Percentiles rank a stretch among this genome's conserved stretches.
Conservation (phyloP, 2,329 filamentous ascomycete genomes). For the Diplocarpon mali region DNA sequence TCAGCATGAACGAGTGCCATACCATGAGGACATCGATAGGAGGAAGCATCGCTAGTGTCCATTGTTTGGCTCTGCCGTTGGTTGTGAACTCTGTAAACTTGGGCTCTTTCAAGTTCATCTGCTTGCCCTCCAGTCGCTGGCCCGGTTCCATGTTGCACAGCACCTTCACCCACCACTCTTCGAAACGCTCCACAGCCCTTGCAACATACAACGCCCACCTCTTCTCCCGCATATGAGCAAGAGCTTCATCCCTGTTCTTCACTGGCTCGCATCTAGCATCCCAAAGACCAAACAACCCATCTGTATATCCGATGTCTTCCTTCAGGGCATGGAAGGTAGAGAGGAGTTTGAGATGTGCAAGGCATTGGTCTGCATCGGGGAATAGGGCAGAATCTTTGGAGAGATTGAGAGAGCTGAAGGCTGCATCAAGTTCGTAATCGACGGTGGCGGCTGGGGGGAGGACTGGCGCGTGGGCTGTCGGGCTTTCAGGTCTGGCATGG, state of each 20-base stretch:
- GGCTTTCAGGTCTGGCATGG: neutral
- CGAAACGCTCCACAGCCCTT: conserved; percentile 57
- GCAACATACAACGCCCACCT: conserved; percentile 62
- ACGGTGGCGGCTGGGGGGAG: conserved; percentile 8
- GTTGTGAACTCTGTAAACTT: conserved; percentile 13
- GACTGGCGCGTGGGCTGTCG: conserved; percentile 14
- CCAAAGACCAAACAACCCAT: conserved; percentile 55
- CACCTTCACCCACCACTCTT: conserved; percentile 47
- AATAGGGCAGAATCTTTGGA: conserved; percentile 19
- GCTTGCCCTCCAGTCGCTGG: conserved; percentile 18
- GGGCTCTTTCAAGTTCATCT: conserved; percentile 14
- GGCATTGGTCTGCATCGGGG: conserved; percentile 45
- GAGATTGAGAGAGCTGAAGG: conserved; percentile 32
- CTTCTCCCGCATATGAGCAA: conserved; percentile 54
- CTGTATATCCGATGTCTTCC: conserved; percentile 52
- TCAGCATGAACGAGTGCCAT: conserved; percentile 70
- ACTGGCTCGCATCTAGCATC: conserved; percentile 32
- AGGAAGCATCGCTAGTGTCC: conserved; percentile 37
- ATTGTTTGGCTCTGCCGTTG: conserved; percentile 19
- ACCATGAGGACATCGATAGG: conserved; percentile 68
- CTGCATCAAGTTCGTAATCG: conserved; percentile 20
- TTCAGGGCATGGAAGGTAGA: conserved; percentile 56
- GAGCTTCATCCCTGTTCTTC: conserved; percentile 30
- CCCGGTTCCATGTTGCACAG: conserved; percentile 17
- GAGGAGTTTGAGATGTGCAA: conserved; percentile 65